Percentiles rank a stretch among this genome's conserved stretches.
These are phyloP conservation scores for Boletus pseudo-olivaceus DNA, from an alignment of 768 basidiomycete genomes.

Conservation along the genomic window DNA sequence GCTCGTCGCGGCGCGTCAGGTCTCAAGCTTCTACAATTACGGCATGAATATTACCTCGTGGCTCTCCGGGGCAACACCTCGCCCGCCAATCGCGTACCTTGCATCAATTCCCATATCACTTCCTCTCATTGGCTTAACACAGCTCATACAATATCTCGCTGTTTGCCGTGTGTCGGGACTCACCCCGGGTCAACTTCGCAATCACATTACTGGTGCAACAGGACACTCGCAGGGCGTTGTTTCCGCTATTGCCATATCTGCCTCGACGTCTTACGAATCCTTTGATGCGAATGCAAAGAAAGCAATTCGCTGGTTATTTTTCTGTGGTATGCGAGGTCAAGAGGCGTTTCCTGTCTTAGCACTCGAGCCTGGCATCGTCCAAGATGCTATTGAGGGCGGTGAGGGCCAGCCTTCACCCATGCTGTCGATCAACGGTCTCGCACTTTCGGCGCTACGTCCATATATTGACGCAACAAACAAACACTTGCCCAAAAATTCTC, in stretches of 20 bases:
- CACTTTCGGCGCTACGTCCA: slow-evolving; percentile 68
- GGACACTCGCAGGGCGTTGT: slow-evolving; percentile 98
- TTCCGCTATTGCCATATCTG: slow-evolving; percentile 85
- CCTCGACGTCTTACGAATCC: slow-evolving; percentile 71
- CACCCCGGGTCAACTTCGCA: slow-evolving; percentile 76
- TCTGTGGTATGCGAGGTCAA: slow-evolving; percentile 88
- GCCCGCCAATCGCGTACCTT: slow-evolving; percentile 81
- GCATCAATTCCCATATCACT: slow-evolving; percentile 92
- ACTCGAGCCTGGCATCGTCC: slow-evolving; percentile 81
- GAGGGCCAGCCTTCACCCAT: slow-evolving; percentile 94
- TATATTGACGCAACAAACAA: slow-evolving; percentile 87
- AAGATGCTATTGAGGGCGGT: slow-evolving; percentile 86
- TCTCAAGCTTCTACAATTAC: slow-evolving; percentile 64
- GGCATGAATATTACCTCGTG: slow-evolving; percentile 83
- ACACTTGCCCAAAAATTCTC: slow-evolving; percentile 73
- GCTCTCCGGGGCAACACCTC: slow-evolving; percentile 67
- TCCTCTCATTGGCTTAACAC: slow-evolving; percentile 94
- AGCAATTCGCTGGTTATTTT: slow-evolving; percentile 90
- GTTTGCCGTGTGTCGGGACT: slow-evolving; percentile 72
- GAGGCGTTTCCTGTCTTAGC: slow-evolving; percentile 91
- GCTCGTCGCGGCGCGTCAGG: slow-evolving; percentile 56
- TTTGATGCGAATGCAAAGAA: slow-evolving; percentile 76
- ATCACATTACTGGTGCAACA: slow-evolving; percentile 78
- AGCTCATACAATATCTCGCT: slow-evolving; percentile 89
- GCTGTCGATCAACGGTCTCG: slow-evolving; percentile 84